These are phyloP conservation scores for Jackrogersella multiformis DNA, from an alignment of 495 filamentous ascomycete species.

Conservation along the genomic window DNA sequence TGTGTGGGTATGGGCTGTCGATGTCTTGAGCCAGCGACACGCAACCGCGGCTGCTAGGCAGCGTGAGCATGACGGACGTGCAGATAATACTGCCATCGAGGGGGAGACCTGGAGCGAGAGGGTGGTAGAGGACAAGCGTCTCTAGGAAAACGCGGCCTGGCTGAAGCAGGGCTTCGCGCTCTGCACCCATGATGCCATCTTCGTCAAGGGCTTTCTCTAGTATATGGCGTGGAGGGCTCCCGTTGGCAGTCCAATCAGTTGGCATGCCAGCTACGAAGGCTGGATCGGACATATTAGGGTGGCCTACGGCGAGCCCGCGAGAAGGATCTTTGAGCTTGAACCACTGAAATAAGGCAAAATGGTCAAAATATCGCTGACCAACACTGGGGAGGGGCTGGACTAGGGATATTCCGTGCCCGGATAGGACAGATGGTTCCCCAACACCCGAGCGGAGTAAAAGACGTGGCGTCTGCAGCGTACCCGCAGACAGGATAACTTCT, in stretches of 20 bases:
- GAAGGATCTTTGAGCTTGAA: slow-evolving; percentile 15
- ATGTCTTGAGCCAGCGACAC: slow-evolving; percentile 44
- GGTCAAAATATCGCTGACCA: slow-evolving; percentile 63
- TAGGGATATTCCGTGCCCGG: slow-evolving; percentile 55
- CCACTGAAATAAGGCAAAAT: slow-evolving; percentile 39
- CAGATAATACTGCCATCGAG: slow-evolving; percentile 45
- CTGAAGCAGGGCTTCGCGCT: slow-evolving; percentile 4
- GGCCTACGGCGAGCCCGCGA: slow-evolving; percentile 14
- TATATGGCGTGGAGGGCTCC: not conserved
- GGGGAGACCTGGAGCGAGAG: not conserved
- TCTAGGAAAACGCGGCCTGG: slow-evolving; percentile 12
- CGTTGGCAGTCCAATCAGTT: slow-evolving; percentile 2
- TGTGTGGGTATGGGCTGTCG: slow-evolving; percentile 32
- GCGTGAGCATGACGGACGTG: slow-evolving; percentile 42
- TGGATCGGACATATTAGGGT: not conserved
- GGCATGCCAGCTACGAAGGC: slow-evolving; percentile 11
- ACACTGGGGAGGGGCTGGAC: slow-evolving; percentile 57
- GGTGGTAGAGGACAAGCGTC: slow-evolving; percentile 12
- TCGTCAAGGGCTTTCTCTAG: slow-evolving; percentile 9
- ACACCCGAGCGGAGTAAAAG: slow-evolving; percentile 68
- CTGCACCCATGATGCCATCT: slow-evolving; percentile 2
- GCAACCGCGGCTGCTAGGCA: slow-evolving; percentile 50
- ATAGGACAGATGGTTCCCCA: slow-evolving; percentile 56
- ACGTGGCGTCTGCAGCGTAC: slow-evolving; percentile 62
- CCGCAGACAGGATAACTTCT: slow-evolving; percentile 63